Percentiles rank a stretch among this genome's conserved stretches.
Conservation (phyloP, 1,284 basidiomycete species). For the Erythrobasidium hasegawianum region DNA sequence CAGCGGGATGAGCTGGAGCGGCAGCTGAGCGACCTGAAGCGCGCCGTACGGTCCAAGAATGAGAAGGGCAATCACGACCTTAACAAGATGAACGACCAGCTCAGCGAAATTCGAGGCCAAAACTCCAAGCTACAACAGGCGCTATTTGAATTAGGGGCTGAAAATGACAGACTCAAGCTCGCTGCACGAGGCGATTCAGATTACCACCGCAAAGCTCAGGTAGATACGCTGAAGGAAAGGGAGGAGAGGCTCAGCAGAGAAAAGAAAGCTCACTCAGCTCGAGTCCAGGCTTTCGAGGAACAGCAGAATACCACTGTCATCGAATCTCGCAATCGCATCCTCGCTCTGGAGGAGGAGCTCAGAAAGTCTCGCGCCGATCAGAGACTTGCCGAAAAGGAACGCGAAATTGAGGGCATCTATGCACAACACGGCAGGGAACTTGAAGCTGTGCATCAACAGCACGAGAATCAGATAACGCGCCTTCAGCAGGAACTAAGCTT, state of each 20-base stretch:
- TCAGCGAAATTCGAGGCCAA: not conserved
- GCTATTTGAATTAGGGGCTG: not conserved
- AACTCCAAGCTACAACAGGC: not conserved
- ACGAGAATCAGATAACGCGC: not conserved
- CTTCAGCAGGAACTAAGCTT: not conserved
- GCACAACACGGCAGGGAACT: constrained; percentile 1
- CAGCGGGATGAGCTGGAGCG: constrained; percentile 2
- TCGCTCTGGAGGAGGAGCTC: not conserved
- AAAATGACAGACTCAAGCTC: not conserved
- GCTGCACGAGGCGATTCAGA: not conserved
- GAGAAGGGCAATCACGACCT: not conserved
- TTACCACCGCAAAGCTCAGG: not conserved
- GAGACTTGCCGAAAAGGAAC: constrained; percentile 13
- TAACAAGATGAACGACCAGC: not conserved
- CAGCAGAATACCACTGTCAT: not conserved
- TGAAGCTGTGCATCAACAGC: constrained; percentile 1
- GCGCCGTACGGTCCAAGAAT: not conserved
- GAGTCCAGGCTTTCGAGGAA: not conserved
- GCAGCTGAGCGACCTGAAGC: not conserved
- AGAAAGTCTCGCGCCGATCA: not conserved
- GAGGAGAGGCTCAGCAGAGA: not conserved
- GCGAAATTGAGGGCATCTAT: constrained; percentile 5
- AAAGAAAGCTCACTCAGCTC: constrained; percentile 6
- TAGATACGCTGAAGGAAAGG: not conserved
- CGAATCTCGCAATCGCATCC: not conserved